Percentiles rank a stretch among this genome's conserved stretches.
Evolutionary conservation across 148 eudicot genomes (phyloP).

Genomic region (Oxyria digyna): DNA sequence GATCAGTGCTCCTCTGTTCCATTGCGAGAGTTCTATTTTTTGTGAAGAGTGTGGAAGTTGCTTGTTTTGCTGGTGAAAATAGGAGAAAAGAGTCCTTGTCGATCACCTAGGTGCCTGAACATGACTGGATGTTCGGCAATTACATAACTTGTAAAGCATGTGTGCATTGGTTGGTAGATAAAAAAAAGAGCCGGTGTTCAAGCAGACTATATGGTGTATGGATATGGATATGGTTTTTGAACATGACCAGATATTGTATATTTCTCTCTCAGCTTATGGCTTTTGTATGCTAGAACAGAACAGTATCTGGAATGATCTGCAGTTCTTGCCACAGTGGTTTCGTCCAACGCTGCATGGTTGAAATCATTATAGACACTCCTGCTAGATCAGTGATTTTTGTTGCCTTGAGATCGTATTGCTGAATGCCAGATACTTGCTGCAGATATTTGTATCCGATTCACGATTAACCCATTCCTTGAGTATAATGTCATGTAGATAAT

Average conservation of each 20-base stretch:
- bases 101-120: not conserved
- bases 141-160: not conserved
- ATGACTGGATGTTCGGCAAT: not conserved
- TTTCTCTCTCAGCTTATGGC: not conserved
- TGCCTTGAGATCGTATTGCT: not conserved
- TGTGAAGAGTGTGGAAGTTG: not conserved
- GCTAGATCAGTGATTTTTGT: not conserved
- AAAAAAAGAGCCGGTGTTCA: not conserved
- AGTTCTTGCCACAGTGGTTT: not conserved
- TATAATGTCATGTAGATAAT: slow-evolving; percentile 35
- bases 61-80: not conserved
- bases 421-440: not conserved
- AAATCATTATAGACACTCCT: not conserved
- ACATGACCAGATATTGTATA: not conserved
- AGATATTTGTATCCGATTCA: slow-evolving; percentile 4
- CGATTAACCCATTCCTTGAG: slow-evolving; percentile 11
- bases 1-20: not conserved
- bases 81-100: not conserved
- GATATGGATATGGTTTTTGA: not conserved
- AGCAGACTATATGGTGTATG: not conserved
- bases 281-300: not conserved
- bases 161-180: not conserved
- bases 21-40: not conserved
- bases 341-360: not conserved
- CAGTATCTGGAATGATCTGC: not conserved